Evolutionary conservation across 2,329 filamentous ascomycete species (phyloP).

Genomic region (Aspergillus terreus): DNA sequence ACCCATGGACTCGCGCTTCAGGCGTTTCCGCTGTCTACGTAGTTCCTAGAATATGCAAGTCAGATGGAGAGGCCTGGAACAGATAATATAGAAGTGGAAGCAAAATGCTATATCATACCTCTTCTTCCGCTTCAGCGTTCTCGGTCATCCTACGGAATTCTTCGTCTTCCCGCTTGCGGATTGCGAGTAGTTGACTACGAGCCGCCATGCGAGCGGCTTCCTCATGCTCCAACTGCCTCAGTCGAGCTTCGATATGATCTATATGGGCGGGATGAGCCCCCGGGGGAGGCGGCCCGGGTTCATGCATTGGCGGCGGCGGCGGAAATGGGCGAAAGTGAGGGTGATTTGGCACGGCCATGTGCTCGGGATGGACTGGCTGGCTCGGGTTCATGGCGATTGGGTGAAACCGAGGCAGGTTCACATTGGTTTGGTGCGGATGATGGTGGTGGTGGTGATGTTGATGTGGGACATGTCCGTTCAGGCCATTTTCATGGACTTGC

Average conservation of each 20-base stretch:
- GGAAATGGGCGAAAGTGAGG: conserved; percentile 30
- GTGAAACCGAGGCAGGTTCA: conserved; percentile 36
- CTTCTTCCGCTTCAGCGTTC: conserved; percentile 38
- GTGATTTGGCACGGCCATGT: conserved; percentile 28
- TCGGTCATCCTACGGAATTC: conserved; percentile 39
- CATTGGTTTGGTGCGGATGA: conserved; percentile 14
- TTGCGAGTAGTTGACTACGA: conserved; percentile 33
- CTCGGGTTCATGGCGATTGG: conserved; percentile 41
- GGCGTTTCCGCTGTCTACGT: conserved; percentile 35
- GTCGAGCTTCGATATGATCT: conserved; percentile 37
- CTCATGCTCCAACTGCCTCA: conserved; percentile 39
- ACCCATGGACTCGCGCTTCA: conserved; percentile 41
- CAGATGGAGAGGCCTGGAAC: background rate
- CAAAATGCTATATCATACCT: conserved; percentile 26
- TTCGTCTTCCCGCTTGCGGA: conserved; percentile 39
- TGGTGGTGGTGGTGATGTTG: conserved; percentile 17
- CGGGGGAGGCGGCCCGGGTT: conserved; percentile 21
- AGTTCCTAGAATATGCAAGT: conserved; percentile 27
- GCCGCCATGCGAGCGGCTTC: conserved; percentile 37
- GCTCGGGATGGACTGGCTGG: conserved; percentile 29
- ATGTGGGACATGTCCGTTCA: conserved; percentile 23
- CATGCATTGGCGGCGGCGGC: conserved; percentile 27
- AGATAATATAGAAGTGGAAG: background rate
- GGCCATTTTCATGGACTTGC: conserved; percentile 30
- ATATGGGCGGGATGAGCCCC: conserved; percentile 25